These are phyloP conservation scores for Fusarium odoratissimum DNA, from an alignment of 2,329 filamentous ascomycete species.

Conservation along the genomic window DNA sequence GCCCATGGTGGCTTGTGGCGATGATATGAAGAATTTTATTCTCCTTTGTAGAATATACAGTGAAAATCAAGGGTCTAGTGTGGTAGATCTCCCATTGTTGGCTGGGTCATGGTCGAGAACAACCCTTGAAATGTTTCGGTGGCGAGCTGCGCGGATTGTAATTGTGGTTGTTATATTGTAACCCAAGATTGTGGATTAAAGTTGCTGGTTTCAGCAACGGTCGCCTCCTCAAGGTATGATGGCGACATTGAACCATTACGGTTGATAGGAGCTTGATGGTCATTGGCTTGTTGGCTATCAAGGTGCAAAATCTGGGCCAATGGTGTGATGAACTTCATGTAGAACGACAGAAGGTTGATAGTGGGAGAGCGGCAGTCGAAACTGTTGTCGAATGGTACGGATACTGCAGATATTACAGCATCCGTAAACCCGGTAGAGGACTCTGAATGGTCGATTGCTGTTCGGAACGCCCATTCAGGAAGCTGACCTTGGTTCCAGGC, in stretches of 20 bases:
- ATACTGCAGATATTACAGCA: conserved; percentile 34
- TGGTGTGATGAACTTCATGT: conserved; percentile 29
- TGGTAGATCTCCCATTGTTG: conserved; percentile 32
- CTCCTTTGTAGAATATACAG: conserved; percentile 12
- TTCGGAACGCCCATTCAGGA: conserved; percentile 32
- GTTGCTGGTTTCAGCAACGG: conserved; percentile 29
- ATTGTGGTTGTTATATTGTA: conserved; percentile 16
- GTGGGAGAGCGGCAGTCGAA: conserved; percentile 23
- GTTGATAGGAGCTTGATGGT: conserved; percentile 24
- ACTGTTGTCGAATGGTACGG: conserved; percentile 2
- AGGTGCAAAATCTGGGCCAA: conserved; percentile 37
- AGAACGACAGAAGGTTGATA: conserved; percentile 16
- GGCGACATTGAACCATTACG: conserved; percentile 21
- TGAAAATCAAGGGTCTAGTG: conserved; percentile 27
- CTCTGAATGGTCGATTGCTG: conserved; percentile 31
- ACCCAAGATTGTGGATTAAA: conserved; percentile 17
- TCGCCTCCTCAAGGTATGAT: conserved; percentile 37
- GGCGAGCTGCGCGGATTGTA: conserved; percentile 27
- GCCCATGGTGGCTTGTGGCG: conserved; percentile 19
- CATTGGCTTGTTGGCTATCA: conserved; percentile 35
- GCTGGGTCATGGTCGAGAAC: conserved; percentile 13
- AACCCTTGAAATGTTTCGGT: conserved; percentile 14
- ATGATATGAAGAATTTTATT: conserved; percentile 18
- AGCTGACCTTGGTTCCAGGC: conserved; percentile 26
- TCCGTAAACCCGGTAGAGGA: conserved; percentile 18